Base-by-base conservation (phyloP, 2,329 filamentous ascomycete genomes). In the Fusarium sp. region DNA sequence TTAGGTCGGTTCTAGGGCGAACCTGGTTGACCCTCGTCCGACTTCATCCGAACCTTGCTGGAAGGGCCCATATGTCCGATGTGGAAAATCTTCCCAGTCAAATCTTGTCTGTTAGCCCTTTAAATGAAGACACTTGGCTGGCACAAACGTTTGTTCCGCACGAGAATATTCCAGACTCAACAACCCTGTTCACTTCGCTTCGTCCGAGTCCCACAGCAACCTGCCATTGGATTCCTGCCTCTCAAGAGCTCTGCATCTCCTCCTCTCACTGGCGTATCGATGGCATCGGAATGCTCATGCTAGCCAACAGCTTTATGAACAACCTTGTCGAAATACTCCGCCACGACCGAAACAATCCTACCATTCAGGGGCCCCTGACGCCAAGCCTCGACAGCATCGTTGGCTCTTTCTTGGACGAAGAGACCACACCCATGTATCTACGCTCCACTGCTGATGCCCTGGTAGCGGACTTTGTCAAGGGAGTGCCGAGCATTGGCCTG, bases 201-300 rank as follows among this genome's bases (percentile, higher is more conserved):
- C 56, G 62, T 9, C 61, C 51, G 7, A 63, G 40, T 6, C 36
- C 36, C 10, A 73, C 53, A 5, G 49, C 64, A 5, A 69, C 58
- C 3, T 68, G 61, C 22, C 68, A 73, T 59, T 69, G 70, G 70
- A 31, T 72, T 31, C 67, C 64, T 9, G 22, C 27, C 17, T 62
- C 68, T 8, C 17, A 58, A 10, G 64, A 71, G 53, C n/a, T 73
- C 16, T 36, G 64, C 22, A 61, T 73, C 4, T 62, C 58, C 8
- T 64, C 62, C 2, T 46, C 80, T 33, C 78, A 81, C 64, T 81
- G 79, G 80, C 77, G 77, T 7, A 76, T 70, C 17, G 79, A 81
- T 53, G 78, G 76, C 6, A 62, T 79, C 14, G 77, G 78, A 8
- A 69, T 76, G 17, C 55, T 80, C 24, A 77, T 79, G 38, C 77